Percentiles rank a stretch among this genome's conserved stretches.
Conservation (phyloP, 2,329 filamentous ascomycete species). For the Byssochlamys sp. region DNA sequence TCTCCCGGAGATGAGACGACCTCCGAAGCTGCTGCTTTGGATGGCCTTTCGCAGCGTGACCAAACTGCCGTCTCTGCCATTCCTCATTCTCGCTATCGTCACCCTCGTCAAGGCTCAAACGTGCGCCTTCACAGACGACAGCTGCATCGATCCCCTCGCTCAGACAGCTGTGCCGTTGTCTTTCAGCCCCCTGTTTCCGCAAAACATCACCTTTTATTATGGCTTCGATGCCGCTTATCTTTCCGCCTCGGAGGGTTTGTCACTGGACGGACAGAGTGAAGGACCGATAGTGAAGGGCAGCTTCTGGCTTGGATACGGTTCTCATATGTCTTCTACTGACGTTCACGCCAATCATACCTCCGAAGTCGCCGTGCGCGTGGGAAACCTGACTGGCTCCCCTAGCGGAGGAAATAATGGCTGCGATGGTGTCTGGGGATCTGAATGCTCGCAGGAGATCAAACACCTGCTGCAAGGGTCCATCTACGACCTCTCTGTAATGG, state of each 20-base stretch:
- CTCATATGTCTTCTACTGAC: slow-evolving; percentile 4
- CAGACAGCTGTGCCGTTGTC: slow-evolving; percentile 25
- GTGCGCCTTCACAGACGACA: slow-evolving; percentile 26
- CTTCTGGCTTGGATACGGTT: slow-evolving; percentile 27
- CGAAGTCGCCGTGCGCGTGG: slow-evolving; percentile 27
- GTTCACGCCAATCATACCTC: slow-evolving; percentile 26
- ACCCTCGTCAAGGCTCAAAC: slow-evolving; percentile 15
- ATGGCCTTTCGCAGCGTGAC: not conserved
- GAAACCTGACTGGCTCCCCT: slow-evolving; percentile 27
- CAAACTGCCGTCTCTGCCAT: not conserved
- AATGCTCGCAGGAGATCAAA: slow-evolving; percentile 25
- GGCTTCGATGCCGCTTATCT: slow-evolving; percentile 20
- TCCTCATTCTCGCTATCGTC: not conserved
- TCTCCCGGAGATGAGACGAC: not conserved
- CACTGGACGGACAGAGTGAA: slow-evolving; percentile 19
- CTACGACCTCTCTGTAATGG: slow-evolving; percentile 17
- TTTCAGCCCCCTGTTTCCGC: slow-evolving; percentile 25
- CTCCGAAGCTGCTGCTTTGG: not conserved
- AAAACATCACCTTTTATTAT: slow-evolving; percentile 26
- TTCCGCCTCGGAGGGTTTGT: not conserved
- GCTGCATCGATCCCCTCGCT: slow-evolving; percentile 29
- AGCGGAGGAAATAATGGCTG: slow-evolving; percentile 27
- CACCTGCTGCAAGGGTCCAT: slow-evolving; percentile 17
- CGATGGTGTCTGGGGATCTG: slow-evolving; percentile 26
- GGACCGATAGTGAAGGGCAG: slow-evolving; percentile 26